A percentile compares a stretch with the other conserved stretches of the same genome.
Conservation (phyloP, 768 basidiomycete species). For the Lactifluus pinguis region DNA sequence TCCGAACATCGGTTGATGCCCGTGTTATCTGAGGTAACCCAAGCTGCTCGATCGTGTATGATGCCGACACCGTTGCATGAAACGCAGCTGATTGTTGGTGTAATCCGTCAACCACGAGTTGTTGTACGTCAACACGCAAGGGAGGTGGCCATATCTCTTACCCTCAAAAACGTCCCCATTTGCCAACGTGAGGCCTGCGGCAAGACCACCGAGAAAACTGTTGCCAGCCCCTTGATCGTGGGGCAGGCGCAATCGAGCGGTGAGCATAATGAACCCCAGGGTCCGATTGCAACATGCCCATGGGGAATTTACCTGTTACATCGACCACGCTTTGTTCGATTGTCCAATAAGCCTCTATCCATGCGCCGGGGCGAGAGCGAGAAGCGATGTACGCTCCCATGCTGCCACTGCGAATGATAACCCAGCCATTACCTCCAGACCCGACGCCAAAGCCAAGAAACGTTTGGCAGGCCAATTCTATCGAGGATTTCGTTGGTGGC, state of each 20-base stretch:
- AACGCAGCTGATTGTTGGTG: constrained; percentile 41
- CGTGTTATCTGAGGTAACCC: constrained; percentile 53
- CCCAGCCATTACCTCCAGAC: constrained; percentile 38
- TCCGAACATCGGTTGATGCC: neutral
- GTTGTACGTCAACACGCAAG: constrained; percentile 15
- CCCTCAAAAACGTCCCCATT: constrained; percentile 59
- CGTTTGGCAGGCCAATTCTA: constrained; percentile 58
- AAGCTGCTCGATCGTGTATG: constrained; percentile 73
- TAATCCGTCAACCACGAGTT: neutral
- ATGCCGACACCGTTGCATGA: constrained; percentile 75
- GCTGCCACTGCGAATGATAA: constrained; percentile 68
- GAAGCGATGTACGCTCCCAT: constrained; percentile 63
- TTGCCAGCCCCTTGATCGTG: constrained; percentile 74
- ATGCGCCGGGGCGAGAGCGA: constrained; percentile 34
- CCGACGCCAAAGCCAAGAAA: constrained; percentile 59
- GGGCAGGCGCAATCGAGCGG: neutral
- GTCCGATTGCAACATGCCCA: constrained; percentile 4
- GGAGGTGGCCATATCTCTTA: constrained; percentile 23
- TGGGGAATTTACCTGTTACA: constrained; percentile 55
- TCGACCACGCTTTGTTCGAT: constrained; percentile 53
- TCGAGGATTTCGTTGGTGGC: constrained; percentile 38
- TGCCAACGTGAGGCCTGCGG: constrained; percentile 55
- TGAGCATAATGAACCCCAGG: neutral
- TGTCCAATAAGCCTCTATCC: constrained; percentile 74
- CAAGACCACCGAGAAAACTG: constrained; percentile 76